phyloP scores from a whole-genome alignment of 2,329 filamentous ascomycete genomes.

The Talaromyces sp. region DNA sequence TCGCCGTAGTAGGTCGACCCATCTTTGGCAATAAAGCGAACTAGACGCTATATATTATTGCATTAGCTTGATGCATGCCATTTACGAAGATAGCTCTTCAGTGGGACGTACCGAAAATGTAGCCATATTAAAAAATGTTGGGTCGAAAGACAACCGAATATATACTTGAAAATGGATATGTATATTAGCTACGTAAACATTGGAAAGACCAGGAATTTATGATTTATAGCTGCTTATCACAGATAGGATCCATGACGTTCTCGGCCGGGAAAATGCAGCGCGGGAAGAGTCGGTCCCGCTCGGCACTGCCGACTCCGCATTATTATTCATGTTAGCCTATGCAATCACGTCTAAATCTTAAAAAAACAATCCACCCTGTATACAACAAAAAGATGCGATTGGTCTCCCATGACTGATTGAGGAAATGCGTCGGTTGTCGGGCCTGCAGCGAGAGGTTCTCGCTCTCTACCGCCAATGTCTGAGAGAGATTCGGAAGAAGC shows the following conservation, averaged over 20 bases:
- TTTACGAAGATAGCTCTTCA: neutral
- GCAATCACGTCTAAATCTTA: neutral
- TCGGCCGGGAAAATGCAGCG: neutral
- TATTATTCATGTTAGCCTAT: neutral
- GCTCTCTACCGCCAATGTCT: slow-evolving; percentile 82
- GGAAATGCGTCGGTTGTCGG: slow-evolving; percentile 56
- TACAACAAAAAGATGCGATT: neutral
- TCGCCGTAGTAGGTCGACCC: slow-evolving; percentile 69
- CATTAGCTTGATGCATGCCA: neutral
- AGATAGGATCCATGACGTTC: neutral
- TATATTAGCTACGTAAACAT: neutral
- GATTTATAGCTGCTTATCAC: neutral
- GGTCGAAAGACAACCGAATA: neutral
- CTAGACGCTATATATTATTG: slow-evolving; percentile 54
- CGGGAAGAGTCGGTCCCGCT: neutral
- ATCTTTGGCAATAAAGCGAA: slow-evolving; percentile 69
- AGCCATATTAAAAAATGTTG: neutral
- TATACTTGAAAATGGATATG: neutral
- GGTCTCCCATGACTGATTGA: neutral
- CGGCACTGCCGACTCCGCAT: neutral
- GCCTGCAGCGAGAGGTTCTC: slow-evolving; percentile 85
- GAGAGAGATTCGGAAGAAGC: slow-evolving; percentile 75
- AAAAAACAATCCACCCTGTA: neutral
- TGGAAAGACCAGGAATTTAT: neutral
- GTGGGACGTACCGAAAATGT: slow-evolving; percentile 5